Evolutionary conservation across 345 rosid genomes (phyloP).

Genomic region (Pelargonium nanum): DNA sequence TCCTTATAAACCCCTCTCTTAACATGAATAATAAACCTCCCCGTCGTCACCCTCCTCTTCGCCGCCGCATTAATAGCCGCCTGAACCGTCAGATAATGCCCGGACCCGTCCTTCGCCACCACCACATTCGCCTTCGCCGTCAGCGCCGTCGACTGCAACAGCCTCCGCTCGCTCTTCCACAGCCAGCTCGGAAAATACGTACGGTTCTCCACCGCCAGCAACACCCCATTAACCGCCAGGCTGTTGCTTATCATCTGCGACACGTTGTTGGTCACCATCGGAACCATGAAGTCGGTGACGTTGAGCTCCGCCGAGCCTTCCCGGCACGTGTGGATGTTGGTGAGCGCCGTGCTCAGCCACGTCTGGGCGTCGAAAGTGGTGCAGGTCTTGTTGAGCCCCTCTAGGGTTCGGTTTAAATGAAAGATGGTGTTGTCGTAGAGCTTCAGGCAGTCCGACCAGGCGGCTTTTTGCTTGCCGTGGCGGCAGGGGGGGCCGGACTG

Average conservation of each 20-base stretch:
- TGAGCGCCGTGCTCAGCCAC: constrained; percentile 37
- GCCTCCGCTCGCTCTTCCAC: constrained; percentile 23
- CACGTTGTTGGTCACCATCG: constrained; percentile 24
- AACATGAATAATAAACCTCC: constrained; percentile 24
- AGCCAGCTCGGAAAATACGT: constrained; percentile 29
- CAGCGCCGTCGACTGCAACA: constrained; percentile 18
- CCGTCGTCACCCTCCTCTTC: constrained; percentile 15
- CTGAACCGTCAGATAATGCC: constrained; percentile 20
- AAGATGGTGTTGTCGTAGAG: constrained; percentile 12
- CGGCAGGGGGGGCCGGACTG: constrained; percentile 18
- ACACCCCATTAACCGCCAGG: constrained; percentile 24
- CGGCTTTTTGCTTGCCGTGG: constrained; percentile 12
- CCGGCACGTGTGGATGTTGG: constrained; percentile 28
- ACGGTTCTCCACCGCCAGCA: neutral
- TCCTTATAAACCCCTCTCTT: constrained; percentile 20
- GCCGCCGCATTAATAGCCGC: constrained; percentile 28
- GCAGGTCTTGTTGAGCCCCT: constrained; percentile 5
- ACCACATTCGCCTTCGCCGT: constrained; percentile 24
- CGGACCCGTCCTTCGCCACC: constrained; percentile 38
- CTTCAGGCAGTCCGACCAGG: constrained; percentile 11
- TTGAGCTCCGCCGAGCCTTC: constrained; percentile 31
- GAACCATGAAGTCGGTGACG: constrained; percentile 19
- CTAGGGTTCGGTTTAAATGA: constrained; percentile 21
- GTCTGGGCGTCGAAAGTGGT: constrained; percentile 26
- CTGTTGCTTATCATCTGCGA: constrained; percentile 28